phyloP scores from a whole-genome alignment of 78 protist genomes.

The Planoprotostelium fungivorum region DNA sequence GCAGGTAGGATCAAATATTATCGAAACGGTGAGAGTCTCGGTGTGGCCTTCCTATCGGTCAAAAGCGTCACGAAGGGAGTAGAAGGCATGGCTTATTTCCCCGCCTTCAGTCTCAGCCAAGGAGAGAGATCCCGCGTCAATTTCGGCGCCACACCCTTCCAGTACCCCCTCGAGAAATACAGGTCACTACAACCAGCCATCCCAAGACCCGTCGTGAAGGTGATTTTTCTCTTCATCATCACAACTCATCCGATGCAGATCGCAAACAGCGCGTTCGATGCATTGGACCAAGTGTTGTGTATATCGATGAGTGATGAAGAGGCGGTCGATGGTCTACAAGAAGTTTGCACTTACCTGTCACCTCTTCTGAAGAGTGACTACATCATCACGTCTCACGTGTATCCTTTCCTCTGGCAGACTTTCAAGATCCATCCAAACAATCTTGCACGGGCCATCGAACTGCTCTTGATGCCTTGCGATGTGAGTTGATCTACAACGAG shows the following conservation, averaged over 20 bases:
- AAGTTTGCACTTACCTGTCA: neutral
- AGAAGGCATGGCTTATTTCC: conserved; percentile 7
- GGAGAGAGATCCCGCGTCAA: neutral
- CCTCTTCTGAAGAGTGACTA: neutral
- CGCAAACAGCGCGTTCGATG: neutral
- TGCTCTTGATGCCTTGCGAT: no score
- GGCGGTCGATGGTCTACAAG: neutral
- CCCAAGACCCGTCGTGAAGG: neutral
- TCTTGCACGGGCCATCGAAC: no score
- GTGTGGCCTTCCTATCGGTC: neutral
- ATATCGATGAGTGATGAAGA: neutral
- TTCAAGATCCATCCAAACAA: no score
- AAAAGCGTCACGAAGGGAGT: neutral
- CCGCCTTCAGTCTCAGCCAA: neutral
- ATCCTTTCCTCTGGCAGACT: neutral
- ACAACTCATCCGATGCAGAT: neutral
- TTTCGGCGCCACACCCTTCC: conserved; percentile 16
- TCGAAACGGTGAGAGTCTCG: conserved; percentile 12
- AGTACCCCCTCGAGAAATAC: neutral
- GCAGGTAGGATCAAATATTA: neutral
- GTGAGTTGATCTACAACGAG: no score
- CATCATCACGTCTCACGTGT: neutral
- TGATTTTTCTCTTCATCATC: no score
- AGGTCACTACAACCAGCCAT: neutral
- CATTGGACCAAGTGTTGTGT: neutral